A percentile compares a stretch with the other conserved stretches of the same genome.
These are phyloP conservation scores for Colletotrichum sp. DNA, from an alignment of 2,329 filamentous ascomycete genomes.

Conservation along the genomic window DNA sequence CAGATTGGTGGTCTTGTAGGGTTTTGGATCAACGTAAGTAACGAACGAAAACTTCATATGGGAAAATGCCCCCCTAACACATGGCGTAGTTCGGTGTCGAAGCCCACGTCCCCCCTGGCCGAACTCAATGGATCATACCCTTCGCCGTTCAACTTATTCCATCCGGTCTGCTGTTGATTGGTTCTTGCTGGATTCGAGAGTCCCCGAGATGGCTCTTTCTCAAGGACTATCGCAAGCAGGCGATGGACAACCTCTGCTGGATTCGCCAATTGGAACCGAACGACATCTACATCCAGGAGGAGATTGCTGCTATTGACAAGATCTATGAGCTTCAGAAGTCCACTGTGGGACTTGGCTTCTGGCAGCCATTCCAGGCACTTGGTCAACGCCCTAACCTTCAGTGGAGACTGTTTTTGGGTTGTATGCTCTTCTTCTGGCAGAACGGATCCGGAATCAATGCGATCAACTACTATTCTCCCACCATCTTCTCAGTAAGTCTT, in stretches of 20 bases:
- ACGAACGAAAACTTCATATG: not conserved
- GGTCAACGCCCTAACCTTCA: constrained; percentile 52
- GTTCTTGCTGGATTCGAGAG: constrained; percentile 54
- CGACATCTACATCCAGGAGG: constrained; percentile 67
- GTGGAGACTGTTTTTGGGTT: constrained; percentile 67
- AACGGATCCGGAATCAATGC: constrained; percentile 71
- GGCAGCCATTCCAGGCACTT: constrained; percentile 61
- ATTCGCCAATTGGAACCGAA: constrained; percentile 54
- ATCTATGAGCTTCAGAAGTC: constrained; percentile 52
- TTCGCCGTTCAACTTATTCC: constrained; percentile 61
- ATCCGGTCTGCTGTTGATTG: constrained; percentile 54
- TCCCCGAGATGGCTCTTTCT: constrained; percentile 66
- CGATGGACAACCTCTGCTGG: constrained; percentile 56
- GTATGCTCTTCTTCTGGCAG: constrained; percentile 71
- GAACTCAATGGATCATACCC: constrained; percentile 52
- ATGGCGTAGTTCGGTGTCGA: constrained; percentile 31
- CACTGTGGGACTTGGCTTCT: constrained; percentile 63
- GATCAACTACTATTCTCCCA: constrained; percentile 68
- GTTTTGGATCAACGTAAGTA: constrained; percentile 51
- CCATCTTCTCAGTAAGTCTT: constrained; percentile 58
- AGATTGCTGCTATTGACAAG: constrained; percentile 62
- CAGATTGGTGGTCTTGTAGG: constrained; percentile 59
- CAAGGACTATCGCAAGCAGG: constrained; percentile 56
- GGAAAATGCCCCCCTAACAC: not conserved
- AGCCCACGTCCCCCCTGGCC: constrained; percentile 14